Percentiles rank a stretch among this genome's conserved stretches.
These are phyloP conservation scores for Termitomyces sp. DNA, from an alignment of 768 basidiomycete species.

Conservation along the genomic window DNA sequence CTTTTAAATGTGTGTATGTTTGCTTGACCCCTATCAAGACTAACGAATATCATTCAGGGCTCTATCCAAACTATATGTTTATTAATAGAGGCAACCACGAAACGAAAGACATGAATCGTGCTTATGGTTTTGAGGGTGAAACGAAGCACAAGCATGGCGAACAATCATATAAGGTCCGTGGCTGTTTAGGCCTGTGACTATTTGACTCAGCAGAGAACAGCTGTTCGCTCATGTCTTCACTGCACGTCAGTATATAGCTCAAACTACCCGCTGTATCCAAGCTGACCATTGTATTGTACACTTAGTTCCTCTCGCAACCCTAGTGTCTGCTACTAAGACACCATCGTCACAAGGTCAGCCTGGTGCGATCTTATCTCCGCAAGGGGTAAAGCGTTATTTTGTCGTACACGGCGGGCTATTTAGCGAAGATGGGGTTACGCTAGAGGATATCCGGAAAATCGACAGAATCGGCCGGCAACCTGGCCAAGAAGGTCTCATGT, in stretches of 20 bases:
- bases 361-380: slow-evolving; percentile 70
- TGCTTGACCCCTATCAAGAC: background rate
- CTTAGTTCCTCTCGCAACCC: slow-evolving; percentile 87
- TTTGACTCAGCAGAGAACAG: slow-evolving; percentile 28
- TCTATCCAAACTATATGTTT: slow-evolving; percentile 85
- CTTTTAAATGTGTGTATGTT: slow-evolving; percentile 77
- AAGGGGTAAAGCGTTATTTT: slow-evolving; percentile 85
- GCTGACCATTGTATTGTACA: background rate
- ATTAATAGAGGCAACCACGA: slow-evolving; percentile 98
- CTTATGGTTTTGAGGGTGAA: slow-evolving; percentile 94
- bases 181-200: background rate
- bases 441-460: slow-evolving; percentile 89
- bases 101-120: slow-evolving; percentile 94
- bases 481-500: slow-evolving; percentile 93
- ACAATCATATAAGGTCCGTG: slow-evolving; percentile 79
- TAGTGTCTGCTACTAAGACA: slow-evolving; percentile 71
- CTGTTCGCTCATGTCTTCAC: slow-evolving; percentile 95
- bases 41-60: slow-evolving; percentile 46
- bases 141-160: slow-evolving; percentile 96
- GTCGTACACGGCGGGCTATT: slow-evolving; percentile 96
- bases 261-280: background rate
- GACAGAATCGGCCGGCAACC: slow-evolving; percentile 87
- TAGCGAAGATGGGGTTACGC: slow-evolving; percentile 90
- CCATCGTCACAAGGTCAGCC: slow-evolving; percentile 31
- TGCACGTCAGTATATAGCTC: slow-evolving; percentile 49